A percentile compares a stretch with the other conserved stretches of the same genome.
phyloP scores from a whole-genome alignment of 129 eudicot species.

The Flaveria sonorensis region DNA sequence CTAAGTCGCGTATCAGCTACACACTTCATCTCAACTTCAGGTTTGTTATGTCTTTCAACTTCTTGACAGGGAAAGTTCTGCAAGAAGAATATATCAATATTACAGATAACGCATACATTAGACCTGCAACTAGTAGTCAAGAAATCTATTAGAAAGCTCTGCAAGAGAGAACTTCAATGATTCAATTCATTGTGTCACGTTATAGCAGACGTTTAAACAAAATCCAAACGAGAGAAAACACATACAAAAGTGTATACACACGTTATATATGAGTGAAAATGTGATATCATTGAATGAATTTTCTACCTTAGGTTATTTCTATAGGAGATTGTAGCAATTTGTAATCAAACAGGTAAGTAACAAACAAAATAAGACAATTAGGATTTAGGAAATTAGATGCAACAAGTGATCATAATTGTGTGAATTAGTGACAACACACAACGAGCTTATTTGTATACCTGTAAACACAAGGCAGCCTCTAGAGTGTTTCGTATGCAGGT shows the following conservation, averaged over 20 bases:
- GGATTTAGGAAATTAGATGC: neutral
- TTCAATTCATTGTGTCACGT: neutral
- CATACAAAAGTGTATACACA: neutral
- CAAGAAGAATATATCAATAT: constrained; percentile 29
- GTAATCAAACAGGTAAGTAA: neutral
- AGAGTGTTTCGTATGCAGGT: constrained; percentile 89
- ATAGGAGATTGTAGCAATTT: neutral
- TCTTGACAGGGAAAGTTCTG: constrained; percentile 95
- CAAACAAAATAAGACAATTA: neutral
- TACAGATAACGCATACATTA: neutral
- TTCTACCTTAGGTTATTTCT: neutral
- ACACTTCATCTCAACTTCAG: constrained; percentile 90
- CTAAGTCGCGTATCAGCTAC: constrained; percentile 28
- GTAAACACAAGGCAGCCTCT: constrained; percentile 81
- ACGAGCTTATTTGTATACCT: neutral
- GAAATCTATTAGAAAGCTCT: too few species aligned
- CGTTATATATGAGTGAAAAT: neutral
- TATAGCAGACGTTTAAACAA: neutral
- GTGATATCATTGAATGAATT: neutral
- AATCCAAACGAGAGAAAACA: neutral
- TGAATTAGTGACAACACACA: neutral
- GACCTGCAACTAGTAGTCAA: neutral
- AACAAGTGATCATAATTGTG: neutral
- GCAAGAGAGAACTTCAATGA: neutral
- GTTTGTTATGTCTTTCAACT: constrained; percentile 96